Base-by-base conservation (phyloP, 495 filamentous ascomycete species). In the Glutinoglossum americanum region DNA sequence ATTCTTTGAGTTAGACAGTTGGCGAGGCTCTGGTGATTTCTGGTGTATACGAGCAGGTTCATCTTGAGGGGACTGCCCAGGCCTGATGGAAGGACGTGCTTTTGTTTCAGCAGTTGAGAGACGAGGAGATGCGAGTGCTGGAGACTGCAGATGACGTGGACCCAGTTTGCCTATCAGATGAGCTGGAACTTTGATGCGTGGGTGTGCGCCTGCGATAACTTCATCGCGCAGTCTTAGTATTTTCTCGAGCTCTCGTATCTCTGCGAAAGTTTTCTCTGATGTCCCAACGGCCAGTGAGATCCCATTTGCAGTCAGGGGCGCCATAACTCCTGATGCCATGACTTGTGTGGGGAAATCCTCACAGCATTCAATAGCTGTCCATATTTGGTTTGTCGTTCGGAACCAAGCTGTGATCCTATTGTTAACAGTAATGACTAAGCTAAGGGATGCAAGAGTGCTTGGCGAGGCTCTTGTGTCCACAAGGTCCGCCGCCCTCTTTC, bases 171-270 rank as follows among this genome's bases (percentile, higher is more conserved):
- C 77, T 62, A 78, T 67, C 59, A 78, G 73, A 60, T 76, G 72
- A 55, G 77, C 69, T 25, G 81, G 80, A 53, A 82, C 74, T 60
- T 82, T 87, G 68, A 89, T 76, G 61, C 79, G 77, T 54, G 84
- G 79, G 68, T 92, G 85, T 62, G 75, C 79, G 55, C 83, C 83
- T 60, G 81, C 74, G 67, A 84, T 75, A 57, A 94, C 77, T 51
- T 83, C 76, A 73, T 90, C 82, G 63, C 79, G 82, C 63, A 94
- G 80, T 58, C 70, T 75, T 57, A 89, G 66, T 62, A 94, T 81
- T 65, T 83, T 86, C 64, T 83, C 77, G 69, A 81, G 86, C 64
- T 85, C 78, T 60, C 63, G 64, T 39, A 75, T 58, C 39, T 70
- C 64, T 30, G 63, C 57, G 35, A 64, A 57, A 33, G 64, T 61